Conservation (phyloP, 1,284 basidiomycete genomes). For the Baeospora myosura region DNA sequence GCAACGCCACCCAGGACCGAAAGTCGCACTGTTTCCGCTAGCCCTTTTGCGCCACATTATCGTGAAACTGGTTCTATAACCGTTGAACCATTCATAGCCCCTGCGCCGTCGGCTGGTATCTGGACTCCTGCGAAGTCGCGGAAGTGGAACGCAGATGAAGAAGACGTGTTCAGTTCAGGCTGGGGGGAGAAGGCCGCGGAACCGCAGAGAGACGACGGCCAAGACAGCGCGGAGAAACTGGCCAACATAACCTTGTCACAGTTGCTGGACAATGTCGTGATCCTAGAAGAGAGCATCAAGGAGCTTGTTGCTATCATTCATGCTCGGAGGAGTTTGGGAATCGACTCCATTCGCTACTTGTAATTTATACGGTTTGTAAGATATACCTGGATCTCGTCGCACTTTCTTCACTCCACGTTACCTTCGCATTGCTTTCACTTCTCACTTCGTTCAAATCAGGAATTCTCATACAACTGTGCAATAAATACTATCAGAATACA, state of each 20-base stretch:
- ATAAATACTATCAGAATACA: conserved; percentile 10
- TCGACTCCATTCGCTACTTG: conserved; percentile 75
- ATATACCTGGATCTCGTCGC: neutral
- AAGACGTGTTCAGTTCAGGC: conserved; percentile 57
- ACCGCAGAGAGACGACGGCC: conserved; percentile 19
- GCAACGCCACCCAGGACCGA: conserved; percentile 33
- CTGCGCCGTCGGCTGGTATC: conserved; percentile 47
- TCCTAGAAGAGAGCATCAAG: conserved; percentile 93
- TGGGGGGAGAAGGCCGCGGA: conserved; percentile 42
- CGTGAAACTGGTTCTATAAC: conserved; percentile 65
- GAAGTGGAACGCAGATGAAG: conserved; percentile 51
- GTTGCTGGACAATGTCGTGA: conserved; percentile 89
- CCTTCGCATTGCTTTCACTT: neutral
- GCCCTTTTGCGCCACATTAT: conserved; percentile 84
- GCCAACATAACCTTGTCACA: conserved; percentile 69
- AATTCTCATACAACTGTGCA: conserved; percentile 9
- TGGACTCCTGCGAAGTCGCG: conserved; percentile 53
- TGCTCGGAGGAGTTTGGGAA: conserved; percentile 78
- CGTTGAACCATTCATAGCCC: conserved; percentile 67
- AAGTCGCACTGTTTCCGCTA: conserved; percentile 48
- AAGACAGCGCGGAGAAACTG: conserved; percentile 28
- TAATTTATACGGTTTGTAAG: conserved; percentile 32
- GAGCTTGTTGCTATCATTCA: conserved; percentile 86
- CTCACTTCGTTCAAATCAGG: neutral
- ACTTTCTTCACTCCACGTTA: conserved; percentile 1